Evolutionary conservation across 78 protist species (phyloP), one percentile per base, ranked within the genome.

Genomic region (Chrysochromulina tobinii): DNA sequence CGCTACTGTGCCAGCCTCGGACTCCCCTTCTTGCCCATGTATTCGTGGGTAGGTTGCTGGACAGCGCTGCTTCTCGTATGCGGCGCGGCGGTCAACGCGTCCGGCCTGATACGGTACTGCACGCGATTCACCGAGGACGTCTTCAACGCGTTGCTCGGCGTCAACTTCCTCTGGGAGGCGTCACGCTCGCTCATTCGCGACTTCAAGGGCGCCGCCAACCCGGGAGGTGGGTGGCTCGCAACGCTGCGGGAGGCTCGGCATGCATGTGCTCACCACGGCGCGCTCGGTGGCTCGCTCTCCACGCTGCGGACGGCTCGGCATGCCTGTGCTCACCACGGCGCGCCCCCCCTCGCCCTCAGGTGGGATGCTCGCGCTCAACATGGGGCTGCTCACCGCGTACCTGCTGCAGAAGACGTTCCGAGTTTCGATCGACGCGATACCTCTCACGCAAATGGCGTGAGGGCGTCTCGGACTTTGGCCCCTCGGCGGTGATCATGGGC

Each of bases 61-160:
- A 75, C 83, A 7, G 8, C 83, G 83, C 27, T 4, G 27, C 3
- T 75, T 54, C 83, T 75, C 14, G 14, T 50, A 18, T 4, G 3
- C 58, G 83, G 58, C 25, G 3, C 83, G 83, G 14, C 21, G 83
- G 57, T n/a, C 58, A 75, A 75, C 57, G 38, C 21, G n/a, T 27
- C 83, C 27, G 83, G 83, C 58, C 83, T 75, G 58, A 75, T 75
- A 54, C 83, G 83, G 14, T 75, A 50, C 57, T 75, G 83, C 83
- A 75, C 83, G 83, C 83, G 83, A 3, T 75, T 75, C 83, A 75
- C 83, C 58, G 83, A 75, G 83, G 83, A 75, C 83, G 83, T 75
- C 14, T 75, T 75, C 83, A 75, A 75, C 83, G 55, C 58, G 11
- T 57, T 75, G 27, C 83, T 75, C 23, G 54, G 58, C 23, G 38